Base-by-base conservation (phyloP, 2,329 filamentous ascomycete genomes). In the Aphanoascus verrucosus region DNA sequence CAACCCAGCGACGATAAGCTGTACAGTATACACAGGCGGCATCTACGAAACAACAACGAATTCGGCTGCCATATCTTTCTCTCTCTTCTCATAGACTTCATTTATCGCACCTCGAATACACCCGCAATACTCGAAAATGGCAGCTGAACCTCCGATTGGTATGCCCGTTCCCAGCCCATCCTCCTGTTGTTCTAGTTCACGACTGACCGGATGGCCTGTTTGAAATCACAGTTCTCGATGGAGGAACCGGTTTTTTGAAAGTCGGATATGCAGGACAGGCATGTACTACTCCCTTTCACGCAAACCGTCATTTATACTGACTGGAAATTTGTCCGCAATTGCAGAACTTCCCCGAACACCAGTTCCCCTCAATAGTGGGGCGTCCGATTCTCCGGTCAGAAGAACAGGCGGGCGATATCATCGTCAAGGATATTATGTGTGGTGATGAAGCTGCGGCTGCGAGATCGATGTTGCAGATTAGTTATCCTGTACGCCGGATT, bases 221-320 rank as follows among this genome's bases (percentile, higher is more conserved):
- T 49, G 20, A 45, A n/a, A 57, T 55, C 58, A 54, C 69, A 97
- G 93, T 98, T 70, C 91, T 98, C 80, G 93, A 98, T 79, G 93
- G 93, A 80, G 93, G 93, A 74, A 98, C 93, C 69, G 93, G 93
- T 74, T 98, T 98, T 80, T 85, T 98, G 73, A 98, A 98, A 77
- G 93, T 95, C 75, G 93, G 93, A 72, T 98, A 97, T 77, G 93
- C 93, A 67, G 93, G 86, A 67, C 90, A 85, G 76, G 83, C 85
- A 73, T 46, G 47, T 43, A 11, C 23, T 15, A 34, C 42, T 31
- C 32, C 37, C 12, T 56, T 56, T 55, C 35, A 38, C 51, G 19
- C 20, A 37, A 32, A 46, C 20, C 15, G 11, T 7, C n/a, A 23
- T 38, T 1, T 35, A 31, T 15, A 35, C 45, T 47, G 23, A 53